These are phyloP conservation scores for Macaranga tanarius DNA, from an alignment of 441 rosid genomes.

Conservation along the genomic window DNA sequence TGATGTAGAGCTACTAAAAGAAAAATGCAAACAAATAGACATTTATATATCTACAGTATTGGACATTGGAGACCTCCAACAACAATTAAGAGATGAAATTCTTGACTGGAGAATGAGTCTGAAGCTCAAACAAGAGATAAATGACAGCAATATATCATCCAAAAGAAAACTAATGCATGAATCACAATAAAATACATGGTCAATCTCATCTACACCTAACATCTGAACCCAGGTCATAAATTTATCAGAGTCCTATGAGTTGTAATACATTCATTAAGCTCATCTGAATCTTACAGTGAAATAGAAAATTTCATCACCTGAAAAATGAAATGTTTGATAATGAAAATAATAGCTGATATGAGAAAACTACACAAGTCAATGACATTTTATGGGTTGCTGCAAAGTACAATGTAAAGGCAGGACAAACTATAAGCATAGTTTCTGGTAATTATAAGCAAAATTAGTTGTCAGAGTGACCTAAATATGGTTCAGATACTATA, in stretches of 20 bases:
- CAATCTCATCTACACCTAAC: neutral
- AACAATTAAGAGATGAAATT: neutral
- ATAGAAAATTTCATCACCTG: neutral
- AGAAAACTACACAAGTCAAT: neutral
- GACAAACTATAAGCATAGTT: neutral
- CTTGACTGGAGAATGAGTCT: neutral
- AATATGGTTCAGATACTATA: neutral
- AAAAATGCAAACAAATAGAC: neutral
- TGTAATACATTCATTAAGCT: neutral
- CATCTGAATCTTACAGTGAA: neutral
- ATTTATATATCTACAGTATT: neutral
- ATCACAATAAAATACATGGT: neutral
- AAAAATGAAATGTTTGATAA: neutral
- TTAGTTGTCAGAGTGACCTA: neutral
- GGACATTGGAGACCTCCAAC: neutral
- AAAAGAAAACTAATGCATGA: too few species aligned
- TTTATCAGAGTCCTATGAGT: neutral
- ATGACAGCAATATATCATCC: neutral
- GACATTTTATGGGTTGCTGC: neutral
- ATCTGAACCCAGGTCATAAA: neutral
- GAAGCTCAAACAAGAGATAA: neutral
- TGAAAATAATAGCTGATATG: neutral
- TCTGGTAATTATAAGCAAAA: neutral
- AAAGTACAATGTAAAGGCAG: neutral
- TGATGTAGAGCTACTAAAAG: neutral